Percentiles rank a stretch among this genome's conserved stretches.
These are phyloP conservation scores for Colletotrichum lindemuthianum DNA, from an alignment of 2,329 filamentous ascomycete genomes.

Conservation along the genomic window DNA sequence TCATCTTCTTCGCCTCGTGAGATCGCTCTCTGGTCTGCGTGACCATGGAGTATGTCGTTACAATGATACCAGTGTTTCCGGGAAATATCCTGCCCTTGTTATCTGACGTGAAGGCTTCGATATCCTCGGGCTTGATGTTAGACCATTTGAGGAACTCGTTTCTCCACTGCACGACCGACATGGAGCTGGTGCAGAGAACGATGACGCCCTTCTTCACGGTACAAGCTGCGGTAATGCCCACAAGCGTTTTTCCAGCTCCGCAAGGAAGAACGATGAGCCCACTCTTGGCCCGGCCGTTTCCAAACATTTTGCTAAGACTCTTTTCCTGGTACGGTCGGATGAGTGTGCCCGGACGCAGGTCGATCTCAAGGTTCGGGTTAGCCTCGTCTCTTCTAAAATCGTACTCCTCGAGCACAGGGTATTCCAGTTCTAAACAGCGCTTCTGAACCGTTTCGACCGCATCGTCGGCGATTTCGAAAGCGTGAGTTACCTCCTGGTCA, in stretches of 20 bases:
- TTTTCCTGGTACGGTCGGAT: conserved; percentile 98
- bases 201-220: conserved; percentile 98
- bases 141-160: conserved; percentile 99
- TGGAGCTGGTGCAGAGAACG: conserved; percentile 94
- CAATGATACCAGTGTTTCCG: conserved; percentile 92
- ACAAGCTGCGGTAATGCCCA: conserved; percentile 97
- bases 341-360: conserved; percentile 86
- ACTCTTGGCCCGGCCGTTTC: conserved; percentile 95
- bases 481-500: conserved; percentile 86
- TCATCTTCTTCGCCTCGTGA: conserved; percentile 95
- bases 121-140: conserved; percentile 90
- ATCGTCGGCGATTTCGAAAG: conserved; percentile 87
- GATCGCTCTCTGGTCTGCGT: conserved; percentile 87
- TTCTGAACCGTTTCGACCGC: conserved; percentile 89
- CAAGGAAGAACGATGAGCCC: conserved; percentile 97
- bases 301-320: conserved; percentile 98
- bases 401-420: conserved; percentile 94
- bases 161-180: conserved; percentile 97
- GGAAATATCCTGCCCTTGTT: conserved; percentile 85
- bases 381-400: conserved; percentile 92
- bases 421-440: conserved; percentile 85
- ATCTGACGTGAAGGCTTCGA: conserved; percentile 94
- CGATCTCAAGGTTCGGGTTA: conserved; percentile 93
- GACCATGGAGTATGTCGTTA: conserved; percentile 99
- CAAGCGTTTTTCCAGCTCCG: conserved; percentile 95